Base-by-base conservation (phyloP, 805 yeast genomes). In the Starmerella geochares region DNA sequence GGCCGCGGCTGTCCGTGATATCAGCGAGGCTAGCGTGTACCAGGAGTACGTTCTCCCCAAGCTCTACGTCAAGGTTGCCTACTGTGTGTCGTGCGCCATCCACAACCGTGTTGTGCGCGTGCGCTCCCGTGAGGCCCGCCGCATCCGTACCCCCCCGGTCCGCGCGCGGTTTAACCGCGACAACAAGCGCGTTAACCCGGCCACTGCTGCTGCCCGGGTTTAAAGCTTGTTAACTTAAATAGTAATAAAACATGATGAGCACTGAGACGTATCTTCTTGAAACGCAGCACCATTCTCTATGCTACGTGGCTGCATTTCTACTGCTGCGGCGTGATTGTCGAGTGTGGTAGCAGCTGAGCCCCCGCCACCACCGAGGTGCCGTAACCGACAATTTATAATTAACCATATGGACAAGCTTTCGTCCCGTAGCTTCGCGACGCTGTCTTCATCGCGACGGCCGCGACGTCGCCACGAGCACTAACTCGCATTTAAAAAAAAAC, bases 41-140 rank as follows among this genome's bases (percentile, higher is more conserved):
- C 79, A 85, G 69, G 98, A 92, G 81, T 92, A 92, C 80, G 97
- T 95, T 70, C 79, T 92, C 69, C 99, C 99, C 78, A 92, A 92
- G 83, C 83, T 92, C 71, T 92, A 90, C 94, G 85, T 92, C 86
- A 92, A 92, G 81, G 81, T 90, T 75, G 96, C 90, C 83, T 92
- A 92, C 92, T 92, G 99, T 83, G 92, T 92, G 67, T 92, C 98
- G 60, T 92, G 99, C 78, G 99, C 99, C 67, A 90, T 92, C 67
- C 99, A 92, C 82, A 94, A 96, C 76, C 92, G 95, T 86, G 85
- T 92, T 68, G 98, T 92, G 71, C 92, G 99, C 80, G 99, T 92
- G 66, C 92, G 99, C 82, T 92, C 97, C 62, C 85, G 97, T 80
- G 78, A 83, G 66, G 94, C 88, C 80, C 92, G 99, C 83, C 90